Evolutionary conservation across 345 rosid genomes (phyloP).

Genomic region (Citrus trifoliata): DNA sequence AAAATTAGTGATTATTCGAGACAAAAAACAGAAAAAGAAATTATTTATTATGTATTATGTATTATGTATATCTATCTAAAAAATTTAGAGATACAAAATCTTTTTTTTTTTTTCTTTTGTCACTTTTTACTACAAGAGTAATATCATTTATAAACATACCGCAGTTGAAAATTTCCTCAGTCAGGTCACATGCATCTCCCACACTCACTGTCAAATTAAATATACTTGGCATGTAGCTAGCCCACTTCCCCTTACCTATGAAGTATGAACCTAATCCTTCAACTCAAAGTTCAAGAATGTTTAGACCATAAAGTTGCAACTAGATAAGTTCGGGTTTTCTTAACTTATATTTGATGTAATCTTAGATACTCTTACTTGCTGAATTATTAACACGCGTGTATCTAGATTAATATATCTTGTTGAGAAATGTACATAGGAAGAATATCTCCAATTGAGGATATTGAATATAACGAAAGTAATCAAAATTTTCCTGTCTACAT

Average conservation of each 20-base stretch:
- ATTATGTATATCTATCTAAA: neutral
- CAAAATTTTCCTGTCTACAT: too few relatives aligned
- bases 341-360: neutral
- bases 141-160: neutral
- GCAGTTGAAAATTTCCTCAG: constrained; percentile 3
- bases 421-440: too few relatives aligned
- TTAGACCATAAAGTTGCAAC: neutral
- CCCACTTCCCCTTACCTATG: neutral
- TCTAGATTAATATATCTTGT: too few relatives aligned
- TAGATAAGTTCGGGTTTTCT: neutral
- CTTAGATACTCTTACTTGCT: neutral
- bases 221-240: neutral
- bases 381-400: too few relatives aligned
- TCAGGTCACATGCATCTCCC: constrained; percentile 4
- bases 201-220: neutral
- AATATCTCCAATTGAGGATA: too few relatives aligned
- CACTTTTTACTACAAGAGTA: neutral
- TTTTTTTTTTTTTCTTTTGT: neutral
- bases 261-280: neutral
- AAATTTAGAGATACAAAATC: neutral
- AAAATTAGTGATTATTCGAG: neutral
- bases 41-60: neutral
- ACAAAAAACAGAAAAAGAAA: too few relatives aligned
- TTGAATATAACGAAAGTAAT: too few relatives aligned
- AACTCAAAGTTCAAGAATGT: neutral